Base-by-base conservation (phyloP, 805 yeast genomes). In the Blastobotrys chiropterorum region DNA sequence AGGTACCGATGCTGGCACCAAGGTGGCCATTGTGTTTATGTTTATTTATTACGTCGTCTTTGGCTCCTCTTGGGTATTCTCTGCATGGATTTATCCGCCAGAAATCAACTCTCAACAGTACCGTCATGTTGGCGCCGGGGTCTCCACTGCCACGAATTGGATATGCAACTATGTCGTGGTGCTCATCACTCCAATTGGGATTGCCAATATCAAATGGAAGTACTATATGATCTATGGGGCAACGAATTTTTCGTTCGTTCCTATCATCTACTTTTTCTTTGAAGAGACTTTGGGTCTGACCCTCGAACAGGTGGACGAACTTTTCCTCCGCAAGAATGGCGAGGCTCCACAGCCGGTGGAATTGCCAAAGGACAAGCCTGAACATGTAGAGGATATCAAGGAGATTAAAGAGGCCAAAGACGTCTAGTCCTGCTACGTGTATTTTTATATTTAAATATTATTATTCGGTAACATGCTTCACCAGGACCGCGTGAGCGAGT, bases 231-330 rank as follows among this genome's bases (percentile, higher is more conserved):
- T 85, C 67, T 85, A 84, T 67, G 85, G 85, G 7, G 67, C 70
- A 38, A 73, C 83, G 54, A 83, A 83, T 69, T 73, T 76, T 61
- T 56, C 49, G 42, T 82, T 80, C 71, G 64, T 80, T 49, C 85
- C 86, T 30, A 69, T 81, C 53, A 79, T 79, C 53, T 80, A 71
- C 74, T 75, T 82, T 68, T 78, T 76, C 66, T 84, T 81, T 65
- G 89, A 89, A 38, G 90, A 85, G 70, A 83, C 89, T 34, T 79
- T 83, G 21, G 86, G 86, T 48, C 77, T 86, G 64, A 74, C 84
- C 38, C 74, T 84, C 67, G 90, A 83, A 67, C 86, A 82, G 62
- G 78, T 84, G 66, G 89, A 83, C 64, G 80, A 81, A 62, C 80
- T 84, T 50, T 64, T 64, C 34, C 34, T 26, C 5, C 34, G 34